Evolutionary conservation across 306 rosid species (phyloP).

Genomic region (Fragaria nilgerrensis): DNA sequence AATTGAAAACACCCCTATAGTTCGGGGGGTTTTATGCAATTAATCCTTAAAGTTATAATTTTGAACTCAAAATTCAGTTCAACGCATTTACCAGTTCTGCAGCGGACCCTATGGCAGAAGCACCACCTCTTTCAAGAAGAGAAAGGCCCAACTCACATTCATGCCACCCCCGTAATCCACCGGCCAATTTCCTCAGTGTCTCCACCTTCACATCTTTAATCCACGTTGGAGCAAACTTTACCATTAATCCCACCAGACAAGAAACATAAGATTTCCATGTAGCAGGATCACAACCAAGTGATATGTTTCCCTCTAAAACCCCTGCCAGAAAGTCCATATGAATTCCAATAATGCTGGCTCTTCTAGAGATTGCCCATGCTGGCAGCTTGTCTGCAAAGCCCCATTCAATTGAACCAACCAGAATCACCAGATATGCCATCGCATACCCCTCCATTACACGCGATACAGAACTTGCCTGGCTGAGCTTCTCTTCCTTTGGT

Average conservation of each 20-base stretch:
- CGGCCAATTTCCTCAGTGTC: conserved; percentile 52
- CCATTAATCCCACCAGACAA: conserved; percentile 59
- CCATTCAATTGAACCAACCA: conserved; percentile 64
- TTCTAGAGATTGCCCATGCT: conserved; percentile 37
- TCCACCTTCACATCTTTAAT: conserved; percentile 53
- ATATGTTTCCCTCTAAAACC: conserved; percentile 60
- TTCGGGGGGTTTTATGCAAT: too few relatives aligned
- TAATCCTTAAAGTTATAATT: not conserved
- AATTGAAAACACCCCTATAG: too few relatives aligned
- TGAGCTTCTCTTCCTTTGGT: conserved; percentile 32
- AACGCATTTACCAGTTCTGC: conserved; percentile 49
- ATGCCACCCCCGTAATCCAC: conserved; percentile 57
- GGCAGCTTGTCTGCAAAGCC: conserved; percentile 49
- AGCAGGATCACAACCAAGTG: conserved; percentile 54
- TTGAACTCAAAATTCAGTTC: conserved; percentile 26
- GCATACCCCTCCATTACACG: conserved; percentile 59
- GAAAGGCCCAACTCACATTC: conserved; percentile 66
- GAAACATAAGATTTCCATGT: conserved; percentile 72
- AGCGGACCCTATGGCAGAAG: conserved; percentile 58
- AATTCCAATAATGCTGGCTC: conserved; percentile 42
- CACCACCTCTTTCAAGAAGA: conserved; percentile 70
- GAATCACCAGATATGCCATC: conserved; percentile 58
- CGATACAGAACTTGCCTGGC: conserved; percentile 32
- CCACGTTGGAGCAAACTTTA: conserved; percentile 58
- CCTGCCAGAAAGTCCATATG: conserved; percentile 72